Evolutionary conservation across 352 stramenopile species (phyloP).

Genomic region (Phytophthora citrophthora): DNA sequence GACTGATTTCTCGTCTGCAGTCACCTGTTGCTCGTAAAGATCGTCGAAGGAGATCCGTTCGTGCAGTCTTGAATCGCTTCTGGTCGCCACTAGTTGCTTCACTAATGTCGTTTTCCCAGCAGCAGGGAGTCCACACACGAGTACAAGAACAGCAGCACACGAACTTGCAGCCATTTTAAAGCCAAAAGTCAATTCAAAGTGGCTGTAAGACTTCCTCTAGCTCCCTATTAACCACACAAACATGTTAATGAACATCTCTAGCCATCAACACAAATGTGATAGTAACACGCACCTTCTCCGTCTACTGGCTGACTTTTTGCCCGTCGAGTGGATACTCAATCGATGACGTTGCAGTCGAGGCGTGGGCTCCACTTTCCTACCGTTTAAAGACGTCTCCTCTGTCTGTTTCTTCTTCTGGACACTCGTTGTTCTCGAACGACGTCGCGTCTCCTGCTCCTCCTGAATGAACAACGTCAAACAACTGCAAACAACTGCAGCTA

Average conservation of each 20-base stretch:
- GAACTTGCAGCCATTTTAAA: slow-evolving; percentile 26
- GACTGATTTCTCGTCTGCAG: not conserved
- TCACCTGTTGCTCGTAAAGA: slow-evolving; percentile 38
- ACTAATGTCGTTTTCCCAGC: slow-evolving; percentile 75
- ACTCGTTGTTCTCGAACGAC: slow-evolving; percentile 11
- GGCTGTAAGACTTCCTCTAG: slow-evolving; percentile 5
- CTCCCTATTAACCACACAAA: slow-evolving; percentile 4
- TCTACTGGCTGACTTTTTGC: slow-evolving; percentile 30
- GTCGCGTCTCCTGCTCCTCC: slow-evolving; percentile 36
- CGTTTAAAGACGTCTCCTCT: not conserved
- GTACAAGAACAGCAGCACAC: slow-evolving; percentile 40
- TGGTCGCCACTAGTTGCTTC: slow-evolving; percentile 27
- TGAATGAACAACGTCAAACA: slow-evolving; percentile 2
- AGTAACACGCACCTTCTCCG: slow-evolving; percentile 17
- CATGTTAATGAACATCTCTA: not conserved
- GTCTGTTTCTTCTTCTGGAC: slow-evolving; percentile 19
- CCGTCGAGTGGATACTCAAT: slow-evolving; percentile 46
- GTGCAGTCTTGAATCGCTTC: slow-evolving; percentile 10
- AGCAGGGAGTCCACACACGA: slow-evolving; percentile 70
- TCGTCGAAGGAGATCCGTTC: slow-evolving; percentile 70
- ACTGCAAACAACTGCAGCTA: not conserved
- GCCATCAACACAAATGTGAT: not conserved
- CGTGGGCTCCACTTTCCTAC: not conserved
- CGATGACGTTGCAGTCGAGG: slow-evolving; percentile 31
- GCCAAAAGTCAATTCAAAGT: slow-evolving; percentile 5